Evolutionary conservation across 2,329 filamentous ascomycete species (phyloP).

Genomic region (Fulvia fulva): DNA sequence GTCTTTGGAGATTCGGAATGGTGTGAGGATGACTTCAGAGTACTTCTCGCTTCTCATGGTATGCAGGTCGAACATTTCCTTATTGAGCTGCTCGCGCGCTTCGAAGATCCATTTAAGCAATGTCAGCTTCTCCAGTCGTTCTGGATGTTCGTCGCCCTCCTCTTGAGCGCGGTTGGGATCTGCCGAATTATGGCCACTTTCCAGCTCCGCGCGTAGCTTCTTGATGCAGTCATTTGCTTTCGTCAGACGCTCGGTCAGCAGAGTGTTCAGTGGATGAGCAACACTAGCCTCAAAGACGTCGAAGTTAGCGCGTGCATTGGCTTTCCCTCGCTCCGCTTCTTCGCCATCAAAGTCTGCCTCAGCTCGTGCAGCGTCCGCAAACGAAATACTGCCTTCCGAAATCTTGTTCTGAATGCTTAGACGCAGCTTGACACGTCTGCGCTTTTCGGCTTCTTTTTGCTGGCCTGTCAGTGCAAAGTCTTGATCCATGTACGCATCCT

Average conservation of each 20-base stretch:
- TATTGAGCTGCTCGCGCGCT: slow-evolving; percentile 80
- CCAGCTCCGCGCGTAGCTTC: slow-evolving; percentile 67
- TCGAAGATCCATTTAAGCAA: slow-evolving; percentile 97
- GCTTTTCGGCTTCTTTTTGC: slow-evolving; percentile 27
- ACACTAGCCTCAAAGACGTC: slow-evolving; percentile 80
- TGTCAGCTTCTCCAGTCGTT: slow-evolving; percentile 89
- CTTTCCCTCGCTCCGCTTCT: slow-evolving; percentile 67
- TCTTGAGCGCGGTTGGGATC: slow-evolving; percentile 84
- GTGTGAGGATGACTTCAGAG: slow-evolving; percentile 74
- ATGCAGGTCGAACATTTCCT: slow-evolving; percentile 78
- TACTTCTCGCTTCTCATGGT: slow-evolving; percentile 80
- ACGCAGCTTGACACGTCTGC: slow-evolving; percentile 29
- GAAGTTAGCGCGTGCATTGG: slow-evolving; percentile 74
- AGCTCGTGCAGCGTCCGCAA: slow-evolving; percentile 71
- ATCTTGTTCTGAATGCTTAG: slow-evolving; percentile 73
- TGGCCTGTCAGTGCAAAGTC: slow-evolving; percentile 45
- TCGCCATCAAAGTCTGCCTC: slow-evolving; percentile 69
- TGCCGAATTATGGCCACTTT: slow-evolving; percentile 63
- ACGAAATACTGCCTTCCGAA: slow-evolving; percentile 70
- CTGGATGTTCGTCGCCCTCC: slow-evolving; percentile 91
- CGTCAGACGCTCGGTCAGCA: slow-evolving; percentile 71
- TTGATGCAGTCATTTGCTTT: slow-evolving; percentile 74
- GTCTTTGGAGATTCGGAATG: slow-evolving; percentile 70
- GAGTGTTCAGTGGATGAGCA: slow-evolving; percentile 75
- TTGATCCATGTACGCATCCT: slow-evolving; percentile 30